These are phyloP conservation scores for Fusarium succisae DNA, from an alignment of 2,329 filamentous ascomycete species.

Conservation along the genomic window DNA sequence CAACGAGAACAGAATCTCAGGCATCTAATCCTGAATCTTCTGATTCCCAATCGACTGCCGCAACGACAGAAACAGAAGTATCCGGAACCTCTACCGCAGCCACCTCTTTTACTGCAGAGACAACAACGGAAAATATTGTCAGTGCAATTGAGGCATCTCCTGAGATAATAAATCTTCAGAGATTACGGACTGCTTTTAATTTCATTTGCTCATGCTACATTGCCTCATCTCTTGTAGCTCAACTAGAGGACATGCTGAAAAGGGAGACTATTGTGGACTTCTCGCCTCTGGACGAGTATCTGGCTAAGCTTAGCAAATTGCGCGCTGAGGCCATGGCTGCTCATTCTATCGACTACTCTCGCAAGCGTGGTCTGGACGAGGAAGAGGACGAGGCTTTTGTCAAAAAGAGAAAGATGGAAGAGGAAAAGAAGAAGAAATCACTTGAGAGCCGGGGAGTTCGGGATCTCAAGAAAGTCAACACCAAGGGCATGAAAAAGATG, in stretches of 20 bases:
- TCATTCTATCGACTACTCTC: conserved; percentile 75
- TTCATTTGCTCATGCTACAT: conserved; percentile 73
- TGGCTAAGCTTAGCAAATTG: conserved; percentile 71
- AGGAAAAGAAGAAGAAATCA: conserved; percentile 86
- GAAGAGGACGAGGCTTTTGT: conserved; percentile 71
- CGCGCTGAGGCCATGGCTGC: conserved; percentile 76
- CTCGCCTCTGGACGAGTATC: conserved; percentile 73
- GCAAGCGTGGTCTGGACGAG: conserved; percentile 74
- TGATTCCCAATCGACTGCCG: conserved; percentile 55
- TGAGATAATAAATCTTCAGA: conserved; percentile 67
- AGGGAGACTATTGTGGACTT: conserved; percentile 67
- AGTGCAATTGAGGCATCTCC: conserved; percentile 57
- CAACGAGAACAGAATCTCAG: conserved; percentile 30
- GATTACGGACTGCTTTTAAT: conserved; percentile 69
- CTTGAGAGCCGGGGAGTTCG: conserved; percentile 78
- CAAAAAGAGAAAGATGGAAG: conserved; percentile 86
- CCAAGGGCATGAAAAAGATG: conserved; percentile 95
- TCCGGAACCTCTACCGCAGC: conserved; percentile 58
- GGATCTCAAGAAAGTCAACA: conserved; percentile 89
- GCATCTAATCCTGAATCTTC: conserved; percentile 38
- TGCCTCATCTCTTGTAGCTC: conserved; percentile 52
- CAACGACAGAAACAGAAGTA: conserved; percentile 48
- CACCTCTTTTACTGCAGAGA: conserved; percentile 53
- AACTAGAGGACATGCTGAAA: conserved; percentile 54
- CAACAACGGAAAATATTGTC: conserved; percentile 47